Base-by-base conservation (phyloP, 2,329 filamentous ascomycete species). In the Ploettnerulaceae sp. region DNA sequence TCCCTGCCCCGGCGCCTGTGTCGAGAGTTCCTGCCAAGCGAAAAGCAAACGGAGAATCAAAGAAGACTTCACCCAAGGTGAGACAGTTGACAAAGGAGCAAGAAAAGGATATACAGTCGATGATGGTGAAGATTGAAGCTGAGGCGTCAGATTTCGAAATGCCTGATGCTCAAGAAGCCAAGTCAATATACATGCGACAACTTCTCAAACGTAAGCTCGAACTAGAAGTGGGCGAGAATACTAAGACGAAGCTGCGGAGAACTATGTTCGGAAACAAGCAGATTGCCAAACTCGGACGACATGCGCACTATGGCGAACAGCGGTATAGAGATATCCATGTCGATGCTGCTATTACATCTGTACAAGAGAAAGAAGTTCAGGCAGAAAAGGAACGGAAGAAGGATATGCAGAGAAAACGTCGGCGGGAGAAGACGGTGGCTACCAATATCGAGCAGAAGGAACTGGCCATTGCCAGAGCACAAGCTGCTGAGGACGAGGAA, bases 361-460 rank as follows among this genome's bases (percentile, higher is more conserved):
- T 97, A 2, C 86, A 93, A 56, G 85, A 89, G 52, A 88, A 89
- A 56, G 91, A 96, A 65, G 75, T 96, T 6, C 85, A 86, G 51
- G 89, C 91, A 51, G 93, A 98, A 67, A 98, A 98, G 70, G 93
- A 98, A 69, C 88, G 93, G 55, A 98, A 98, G 73, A 98, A 98
- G 72, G 93, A 98, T 63, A 97, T 98, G 89, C 93, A 98, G 66
- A 86, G 93, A 54, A 98, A 97, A 71, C 81, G 93, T 50, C 84
- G 93, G 33, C 85, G 93, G 14, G 91, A 97, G 66, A 96, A 96
- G 71, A 95, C 91, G 4, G 89, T 96, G 74, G 89, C 89, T 3
- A 85, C 94, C 49, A 91, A 89, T 5, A 86, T 94, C 59, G 91
- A 96, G 64, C 84, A 89, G 64, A 93, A 94, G 69, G 86, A 93